Conservation (phyloP, 2,329 filamentous ascomycete species). For the Aspergillus proliferans region DNA sequence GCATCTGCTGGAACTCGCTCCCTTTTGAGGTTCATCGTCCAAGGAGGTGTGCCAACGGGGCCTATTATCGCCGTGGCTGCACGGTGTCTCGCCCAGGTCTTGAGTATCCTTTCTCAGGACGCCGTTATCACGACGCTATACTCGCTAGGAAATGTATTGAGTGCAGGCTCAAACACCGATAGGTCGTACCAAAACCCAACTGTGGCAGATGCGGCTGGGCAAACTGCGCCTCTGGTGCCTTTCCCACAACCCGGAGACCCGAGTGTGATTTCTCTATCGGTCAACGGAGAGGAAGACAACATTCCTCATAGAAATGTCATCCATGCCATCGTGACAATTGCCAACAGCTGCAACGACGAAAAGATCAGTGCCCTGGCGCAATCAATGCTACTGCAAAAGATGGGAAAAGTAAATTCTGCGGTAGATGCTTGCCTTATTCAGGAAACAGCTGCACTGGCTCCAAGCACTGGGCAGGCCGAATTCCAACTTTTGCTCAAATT, state of each 20-base stretch:
- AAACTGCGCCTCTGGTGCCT: conserved; percentile 43
- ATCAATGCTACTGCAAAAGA: conserved; percentile 94
- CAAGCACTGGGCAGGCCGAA: conserved; percentile 71
- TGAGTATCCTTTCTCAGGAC: conserved; percentile 81
- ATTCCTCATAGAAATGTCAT: conserved; percentile 80
- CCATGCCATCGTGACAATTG: conserved; percentile 89
- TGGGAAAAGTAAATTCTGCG: conserved; percentile 71
- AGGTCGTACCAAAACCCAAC: conserved; percentile 32
- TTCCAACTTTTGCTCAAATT: conserved; percentile 81
- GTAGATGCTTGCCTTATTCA: conserved; percentile 82
- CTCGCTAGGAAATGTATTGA: conserved; percentile 91
- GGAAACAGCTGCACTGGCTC: conserved; percentile 70
- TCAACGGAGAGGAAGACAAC: conserved; percentile 71
- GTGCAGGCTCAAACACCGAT: conserved; percentile 56
- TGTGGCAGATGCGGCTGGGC: conserved; percentile 35
- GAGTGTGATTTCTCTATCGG: conserved; percentile 62
- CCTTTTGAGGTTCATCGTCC: conserved; percentile 80
- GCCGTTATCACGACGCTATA: conserved; percentile 92
- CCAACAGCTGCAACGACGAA: conserved; percentile 70
- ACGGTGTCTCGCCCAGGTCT: conserved; percentile 72
- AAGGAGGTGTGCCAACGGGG: conserved; percentile 61
- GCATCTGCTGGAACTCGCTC: conserved; percentile 71
- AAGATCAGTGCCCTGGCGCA: conserved; percentile 91
- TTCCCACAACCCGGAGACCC: conserved; percentile 27
- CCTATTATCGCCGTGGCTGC: conserved; percentile 70